Conservation (phyloP, 495 filamentous ascomycete genomes). For the Paragyromitra xinjiangensis region DNA sequence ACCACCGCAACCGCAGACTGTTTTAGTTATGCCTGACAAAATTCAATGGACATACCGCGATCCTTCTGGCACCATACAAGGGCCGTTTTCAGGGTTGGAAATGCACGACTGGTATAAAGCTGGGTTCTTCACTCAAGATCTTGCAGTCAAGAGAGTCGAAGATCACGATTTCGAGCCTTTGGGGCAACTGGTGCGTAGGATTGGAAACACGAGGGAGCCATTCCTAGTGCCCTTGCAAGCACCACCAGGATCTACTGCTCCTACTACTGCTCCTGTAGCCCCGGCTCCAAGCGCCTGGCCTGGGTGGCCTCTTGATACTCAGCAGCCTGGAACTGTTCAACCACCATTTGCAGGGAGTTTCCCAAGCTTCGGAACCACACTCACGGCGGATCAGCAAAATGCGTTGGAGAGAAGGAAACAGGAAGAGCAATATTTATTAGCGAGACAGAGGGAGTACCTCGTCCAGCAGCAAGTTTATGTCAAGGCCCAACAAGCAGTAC, state of each 20-base stretch:
- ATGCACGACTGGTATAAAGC: constrained; percentile 99
- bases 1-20: constrained; percentile 65
- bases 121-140: constrained; percentile 92
- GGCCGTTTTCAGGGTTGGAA: constrained; percentile 93
- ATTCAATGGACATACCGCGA: constrained; percentile 99
- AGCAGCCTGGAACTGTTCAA: constrained; percentile 70
- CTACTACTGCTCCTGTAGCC: constrained; percentile 61
- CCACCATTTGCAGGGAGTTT: constrained; percentile 96
- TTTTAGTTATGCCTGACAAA: constrained; percentile 99
- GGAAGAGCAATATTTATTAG: constrained; percentile 96
- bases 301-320: constrained; percentile 58
- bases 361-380: constrained; percentile 95
- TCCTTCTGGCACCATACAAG: constrained; percentile 88
- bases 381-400: constrained; percentile 97
- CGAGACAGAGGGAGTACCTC: constrained; percentile 91
- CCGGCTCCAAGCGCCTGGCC: constrained; percentile 54
- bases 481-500: constrained; percentile 69
- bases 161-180: constrained; percentile 93
- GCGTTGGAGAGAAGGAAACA: constrained; percentile 95
- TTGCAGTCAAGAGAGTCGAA: constrained; percentile 92
- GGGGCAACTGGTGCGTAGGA: constrained; percentile 92
- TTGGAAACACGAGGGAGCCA: constrained; percentile 95
- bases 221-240: constrained; percentile 94
- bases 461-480: constrained; percentile 83
- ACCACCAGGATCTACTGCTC: constrained; percentile 60